Conservation (phyloP, 140 eudicot genomes). For the Ambrosia hybrid region DNA sequence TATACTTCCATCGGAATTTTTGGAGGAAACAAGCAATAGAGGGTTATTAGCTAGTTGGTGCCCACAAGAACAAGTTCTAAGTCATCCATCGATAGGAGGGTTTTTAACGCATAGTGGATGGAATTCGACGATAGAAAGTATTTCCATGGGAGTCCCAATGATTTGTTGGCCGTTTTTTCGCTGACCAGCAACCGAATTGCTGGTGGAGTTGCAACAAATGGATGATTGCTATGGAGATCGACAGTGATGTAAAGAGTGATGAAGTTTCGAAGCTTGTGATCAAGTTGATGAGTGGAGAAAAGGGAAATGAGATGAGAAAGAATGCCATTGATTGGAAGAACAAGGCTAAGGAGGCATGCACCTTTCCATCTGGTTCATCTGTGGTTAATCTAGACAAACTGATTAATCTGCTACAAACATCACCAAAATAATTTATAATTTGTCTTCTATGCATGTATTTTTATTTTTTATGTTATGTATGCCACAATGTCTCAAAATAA, state of each 20-base stretch:
- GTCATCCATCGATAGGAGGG: constrained; percentile 44
- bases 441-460: not conserved
- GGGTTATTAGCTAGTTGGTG: constrained; percentile 62
- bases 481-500: not conserved
- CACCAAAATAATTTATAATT: not conserved
- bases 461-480: not conserved
- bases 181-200: constrained; percentile 58
- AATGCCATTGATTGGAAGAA: constrained; percentile 46
- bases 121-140: constrained; percentile 51
- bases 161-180: constrained; percentile 64
- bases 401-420: constrained; percentile 23
- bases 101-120: constrained; percentile 65
- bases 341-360: constrained; percentile 35
- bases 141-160: constrained; percentile 58
- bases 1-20: constrained; percentile 40
- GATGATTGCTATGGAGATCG: constrained; percentile 54
- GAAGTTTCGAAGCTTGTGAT: constrained; percentile 39
- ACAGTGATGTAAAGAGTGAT: constrained; percentile 38
- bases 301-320: constrained; percentile 43
- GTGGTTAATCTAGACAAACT: constrained; percentile 32
- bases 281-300: constrained; percentile 50
- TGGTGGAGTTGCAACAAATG: constrained; percentile 41
- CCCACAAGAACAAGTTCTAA: constrained; percentile 47
- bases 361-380: constrained; percentile 35
- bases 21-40: constrained; percentile 35